Evolutionary conservation across 2,329 filamentous ascomycete genomes (phyloP).

Genomic region (Phialophora verrucosa): DNA sequence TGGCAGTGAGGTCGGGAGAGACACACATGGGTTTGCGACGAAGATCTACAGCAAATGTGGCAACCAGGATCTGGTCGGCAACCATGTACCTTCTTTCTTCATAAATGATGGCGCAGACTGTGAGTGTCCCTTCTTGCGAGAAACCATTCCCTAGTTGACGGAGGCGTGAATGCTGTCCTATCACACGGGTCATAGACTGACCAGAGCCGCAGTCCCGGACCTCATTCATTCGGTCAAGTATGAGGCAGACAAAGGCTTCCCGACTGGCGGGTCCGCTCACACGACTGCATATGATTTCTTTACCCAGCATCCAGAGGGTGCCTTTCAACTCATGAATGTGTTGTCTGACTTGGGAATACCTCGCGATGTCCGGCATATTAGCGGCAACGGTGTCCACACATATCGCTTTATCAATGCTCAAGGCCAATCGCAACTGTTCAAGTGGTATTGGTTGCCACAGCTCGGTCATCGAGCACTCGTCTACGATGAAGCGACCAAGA

Average conservation of each 20-base stretch:
- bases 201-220: conserved; percentile 43
- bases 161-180: neutral
- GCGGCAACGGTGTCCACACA: conserved; percentile 70
- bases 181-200: neutral
- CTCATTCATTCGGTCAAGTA: conserved; percentile 51
- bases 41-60: conserved; percentile 60
- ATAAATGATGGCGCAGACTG: conserved; percentile 51
- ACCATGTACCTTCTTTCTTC: conserved; percentile 52
- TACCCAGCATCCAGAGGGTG: conserved; percentile 65
- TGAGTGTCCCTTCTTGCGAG: neutral
- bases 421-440: conserved; percentile 68
- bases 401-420: conserved; percentile 70
- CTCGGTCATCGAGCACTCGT: conserved; percentile 67
- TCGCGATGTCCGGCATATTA: conserved; percentile 69
- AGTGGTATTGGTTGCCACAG: conserved; percentile 68
- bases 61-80: conserved; percentile 58
- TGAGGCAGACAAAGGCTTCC: conserved; percentile 50
- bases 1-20: conserved; percentile 54
- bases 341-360: conserved; percentile 71
- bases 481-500: conserved; percentile 61
- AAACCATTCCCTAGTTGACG: too few relatives aligned
- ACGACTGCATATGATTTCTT: conserved; percentile 66
- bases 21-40: conserved; percentile 57
- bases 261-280: conserved; percentile 56
- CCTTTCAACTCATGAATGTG: conserved; percentile 68